Evolutionary conservation across 106 monocot species (phyloP), one percentile per base, ranked within the genome.

Genomic region (Ottelia alismoides): DNA sequence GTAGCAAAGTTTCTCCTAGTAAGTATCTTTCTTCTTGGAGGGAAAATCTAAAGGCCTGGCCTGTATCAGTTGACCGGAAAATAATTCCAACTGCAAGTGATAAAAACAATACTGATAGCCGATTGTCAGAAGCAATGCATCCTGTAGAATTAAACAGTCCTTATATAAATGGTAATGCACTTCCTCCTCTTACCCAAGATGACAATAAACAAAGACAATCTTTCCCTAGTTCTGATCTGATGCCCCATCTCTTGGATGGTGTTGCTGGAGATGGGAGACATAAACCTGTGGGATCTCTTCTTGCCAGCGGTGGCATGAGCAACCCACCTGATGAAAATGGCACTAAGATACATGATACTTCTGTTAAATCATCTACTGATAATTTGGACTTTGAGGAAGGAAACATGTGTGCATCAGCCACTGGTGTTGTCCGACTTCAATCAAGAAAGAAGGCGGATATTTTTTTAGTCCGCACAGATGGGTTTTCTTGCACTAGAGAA

Each of bases 381-480:
- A 40, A 30, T 70, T 43, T 63, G 59, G 64, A 76, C 49, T 30
- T 70, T 64, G 55, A 71, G 28, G 78, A 76, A 56, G 83, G 67
- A 53, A 70, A 83, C 64, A 90, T 99, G 98, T 91, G 90, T 58
- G 79, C 85, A 53, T 83, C 90, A 49, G 40, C 86, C 30, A 91
- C 98, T 51, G 98, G 98, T 70, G 86, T 99, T 31, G 98, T 99
- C 27, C 78, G 98, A 71, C 51, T 99, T 44, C 98, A 99, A 52
- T 99, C 98, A 11, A 90, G 98, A 65, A 90, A 70, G 60, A 91
- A 90, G 66, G 98, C 98, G 45, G 98, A 99, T 50, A 99, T 91
- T 90, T 99, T 78, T 69, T 65, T 99, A 49, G 98, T 91, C 19
- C 82, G 86, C 26, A 99, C 90, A 20, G 98, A 99, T 72, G 98